A percentile compares a stretch with the other conserved stretches of the same genome.
These are phyloP conservation scores for Penicillium sp. DNA, from an alignment of 2,329 filamentous ascomycete species.

Conservation along the genomic window DNA sequence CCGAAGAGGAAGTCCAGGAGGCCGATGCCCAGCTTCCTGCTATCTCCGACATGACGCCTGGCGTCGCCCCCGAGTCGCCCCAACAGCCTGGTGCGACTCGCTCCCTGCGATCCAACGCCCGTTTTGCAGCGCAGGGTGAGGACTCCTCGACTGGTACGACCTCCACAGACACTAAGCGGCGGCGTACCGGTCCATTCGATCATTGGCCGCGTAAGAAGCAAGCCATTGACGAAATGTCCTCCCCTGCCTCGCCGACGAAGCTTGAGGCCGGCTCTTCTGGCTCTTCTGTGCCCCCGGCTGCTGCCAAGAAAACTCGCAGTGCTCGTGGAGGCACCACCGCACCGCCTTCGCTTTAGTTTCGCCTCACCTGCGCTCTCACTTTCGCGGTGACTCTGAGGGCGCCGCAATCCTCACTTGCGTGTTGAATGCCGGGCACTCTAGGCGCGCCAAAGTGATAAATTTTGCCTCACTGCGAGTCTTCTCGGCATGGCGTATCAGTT, in stretches of 20 bases:
- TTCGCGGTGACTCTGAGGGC: not conserved
- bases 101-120: slow-evolving; percentile 35
- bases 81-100: slow-evolving; percentile 31
- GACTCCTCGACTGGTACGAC: slow-evolving; percentile 24
- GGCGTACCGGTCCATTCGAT: slow-evolving; percentile 44
- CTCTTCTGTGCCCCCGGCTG: slow-evolving; percentile 26
- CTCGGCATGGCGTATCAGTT: slow-evolving; percentile 9
- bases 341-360: slow-evolving; percentile 13
- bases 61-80: slow-evolving; percentile 24
- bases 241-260: slow-evolving; percentile 35
- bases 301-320: slow-evolving; percentile 34
- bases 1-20: slow-evolving; percentile 49
- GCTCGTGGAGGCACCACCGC: slow-evolving; percentile 14
- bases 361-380: not conserved
- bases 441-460: not conserved
- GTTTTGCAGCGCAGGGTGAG: slow-evolving; percentile 24
- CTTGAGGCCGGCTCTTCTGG: slow-evolving; percentile 31
- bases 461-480: slow-evolving; percentile 6
- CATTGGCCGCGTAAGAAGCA: slow-evolving; percentile 44
- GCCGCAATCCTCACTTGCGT: not conserved
- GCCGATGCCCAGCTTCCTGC: slow-evolving; percentile 15
- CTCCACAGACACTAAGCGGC: slow-evolving; percentile 26
- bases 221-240: slow-evolving; percentile 23
- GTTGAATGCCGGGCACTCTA: not conserved
- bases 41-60: slow-evolving; percentile 19